Percentiles rank a stretch among this genome's conserved stretches.
phyloP scores from a whole-genome alignment of 805 yeast species.

The Metschnikowia gelsemii region DNA sequence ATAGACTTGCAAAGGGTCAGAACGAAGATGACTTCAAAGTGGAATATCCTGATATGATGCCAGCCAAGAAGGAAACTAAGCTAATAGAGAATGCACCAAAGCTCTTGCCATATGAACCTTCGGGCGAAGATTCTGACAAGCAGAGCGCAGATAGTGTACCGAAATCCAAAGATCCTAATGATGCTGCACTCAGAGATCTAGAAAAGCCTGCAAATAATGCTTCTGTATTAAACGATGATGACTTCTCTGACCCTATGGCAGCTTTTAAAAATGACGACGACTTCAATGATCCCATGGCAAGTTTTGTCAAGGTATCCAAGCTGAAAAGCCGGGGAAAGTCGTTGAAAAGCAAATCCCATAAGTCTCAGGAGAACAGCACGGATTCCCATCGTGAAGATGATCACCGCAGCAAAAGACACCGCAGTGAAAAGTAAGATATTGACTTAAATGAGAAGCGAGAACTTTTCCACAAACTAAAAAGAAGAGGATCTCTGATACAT shows the following conservation, averaged over 20 bases:
- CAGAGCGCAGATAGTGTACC: no score
- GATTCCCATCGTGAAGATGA: conserved; percentile 1
- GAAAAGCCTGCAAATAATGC: conserved; percentile 1
- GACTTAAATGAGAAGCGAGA: not conserved
- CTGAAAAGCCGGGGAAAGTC: not conserved
- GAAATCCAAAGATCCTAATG: no score
- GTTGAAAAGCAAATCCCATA: not conserved
- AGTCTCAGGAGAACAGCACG: not conserved
- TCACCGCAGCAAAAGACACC: conserved; percentile 9
- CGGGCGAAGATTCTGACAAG: conserved; percentile 1
- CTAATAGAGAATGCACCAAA: conserved; percentile 6
- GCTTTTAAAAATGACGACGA: conserved; percentile 36
- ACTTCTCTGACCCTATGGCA: conserved; percentile 37
- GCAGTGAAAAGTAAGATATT: not conserved
- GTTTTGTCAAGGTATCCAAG: not conserved
- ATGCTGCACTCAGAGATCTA: not conserved
- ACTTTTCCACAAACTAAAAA: not conserved
- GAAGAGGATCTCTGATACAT: not conserved
- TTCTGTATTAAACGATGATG: conserved; percentile 11
- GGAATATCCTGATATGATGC: conserved; percentile 24
- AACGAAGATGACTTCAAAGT: conserved; percentile 43
- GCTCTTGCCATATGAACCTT: conserved; percentile 7
- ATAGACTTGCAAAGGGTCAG: conserved; percentile 53
- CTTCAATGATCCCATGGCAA: conserved; percentile 20
- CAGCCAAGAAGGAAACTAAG: conserved; percentile 9